These are phyloP conservation scores for Paxillus ammoniavirescens DNA, from an alignment of 768 basidiomycete genomes.

Conservation along the genomic window DNA sequence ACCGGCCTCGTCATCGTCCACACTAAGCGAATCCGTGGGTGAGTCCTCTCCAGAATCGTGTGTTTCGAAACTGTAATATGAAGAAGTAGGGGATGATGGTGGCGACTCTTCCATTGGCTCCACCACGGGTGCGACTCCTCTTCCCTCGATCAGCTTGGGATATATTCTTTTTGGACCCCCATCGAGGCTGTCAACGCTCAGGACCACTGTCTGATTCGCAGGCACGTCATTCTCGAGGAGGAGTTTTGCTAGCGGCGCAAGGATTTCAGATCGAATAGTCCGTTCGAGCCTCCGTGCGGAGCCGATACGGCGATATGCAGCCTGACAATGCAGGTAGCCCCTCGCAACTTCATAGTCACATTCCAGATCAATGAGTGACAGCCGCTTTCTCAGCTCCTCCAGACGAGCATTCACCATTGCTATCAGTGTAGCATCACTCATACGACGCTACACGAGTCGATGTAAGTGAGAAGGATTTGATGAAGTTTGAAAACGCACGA, in stretches of 20 bases:
- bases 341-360: not conserved
- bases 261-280: slow-evolving; percentile 1
- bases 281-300: slow-evolving; percentile 3
- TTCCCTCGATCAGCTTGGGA: not conserved
- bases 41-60: not conserved
- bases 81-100: not conserved
- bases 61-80: slow-evolving; percentile 1
- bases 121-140: not conserved
- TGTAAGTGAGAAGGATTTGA: not conserved
- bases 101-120: not conserved
- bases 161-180: not conserved
- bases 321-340: not conserved
- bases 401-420: slow-evolving; percentile 1
- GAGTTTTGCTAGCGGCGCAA: slow-evolving; percentile 1
- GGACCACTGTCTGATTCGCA: not conserved
- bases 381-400: slow-evolving; percentile 3
- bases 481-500: not conserved
- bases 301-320: not conserved
- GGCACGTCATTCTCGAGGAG: slow-evolving; percentile 1
- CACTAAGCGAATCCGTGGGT: slow-evolving; percentile 1
- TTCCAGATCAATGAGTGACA: not conserved
- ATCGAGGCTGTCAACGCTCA: not conserved
- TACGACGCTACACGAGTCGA: slow-evolving; percentile 1
- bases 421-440: not conserved
- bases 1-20: not conserved